A percentile compares a stretch with the other conserved stretches of the same genome.
Conservation (phyloP, 208 protist species). For the Naegleria gruberi region DNA sequence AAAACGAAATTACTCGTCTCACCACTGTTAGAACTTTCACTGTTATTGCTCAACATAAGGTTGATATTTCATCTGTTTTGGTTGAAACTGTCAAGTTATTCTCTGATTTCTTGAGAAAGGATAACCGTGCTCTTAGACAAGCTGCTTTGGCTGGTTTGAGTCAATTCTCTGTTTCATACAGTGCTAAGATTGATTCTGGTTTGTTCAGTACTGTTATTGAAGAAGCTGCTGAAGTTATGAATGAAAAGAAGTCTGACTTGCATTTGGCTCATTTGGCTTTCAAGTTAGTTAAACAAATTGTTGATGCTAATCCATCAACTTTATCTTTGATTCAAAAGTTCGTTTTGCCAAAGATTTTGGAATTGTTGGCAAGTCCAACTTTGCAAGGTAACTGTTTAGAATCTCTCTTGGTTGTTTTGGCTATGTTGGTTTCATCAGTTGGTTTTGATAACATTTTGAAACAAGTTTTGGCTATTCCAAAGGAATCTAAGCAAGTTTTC, state of each 20-base stretch:
- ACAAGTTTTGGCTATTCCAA: background rate
- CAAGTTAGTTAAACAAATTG: constrained; percentile 35
- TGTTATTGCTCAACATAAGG: background rate
- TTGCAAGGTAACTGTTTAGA: constrained; percentile 56
- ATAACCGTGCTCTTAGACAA: constrained; percentile 51
- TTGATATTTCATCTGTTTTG: constrained; percentile 38
- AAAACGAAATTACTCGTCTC: constrained; percentile 59
- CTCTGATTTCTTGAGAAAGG: constrained; percentile 54
- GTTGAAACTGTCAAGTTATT: constrained; percentile 40
- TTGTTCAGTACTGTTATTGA: constrained; percentile 36
- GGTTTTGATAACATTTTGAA: constrained; percentile 19
- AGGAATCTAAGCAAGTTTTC: constrained; percentile 19
- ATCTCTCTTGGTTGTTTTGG: constrained; percentile 25
- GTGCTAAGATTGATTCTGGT: background rate
- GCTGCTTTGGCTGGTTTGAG: constrained; percentile 44
- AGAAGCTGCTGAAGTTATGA: constrained; percentile 41
- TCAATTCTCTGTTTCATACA: constrained; percentile 36
- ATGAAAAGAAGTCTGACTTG: constrained; percentile 50
- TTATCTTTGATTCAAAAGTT: constrained; percentile 27
- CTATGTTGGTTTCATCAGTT: background rate
- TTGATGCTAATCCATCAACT: constrained; percentile 22
- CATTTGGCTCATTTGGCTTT: constrained; percentile 56
- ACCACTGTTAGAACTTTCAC: constrained; percentile 22
- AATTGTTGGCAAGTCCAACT: constrained; percentile 45
- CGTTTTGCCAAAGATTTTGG: constrained; percentile 41